Evolutionary conservation across 164 flowering plant genomes (phyloP).

Genomic region (Euptelea pleiosperma): DNA sequence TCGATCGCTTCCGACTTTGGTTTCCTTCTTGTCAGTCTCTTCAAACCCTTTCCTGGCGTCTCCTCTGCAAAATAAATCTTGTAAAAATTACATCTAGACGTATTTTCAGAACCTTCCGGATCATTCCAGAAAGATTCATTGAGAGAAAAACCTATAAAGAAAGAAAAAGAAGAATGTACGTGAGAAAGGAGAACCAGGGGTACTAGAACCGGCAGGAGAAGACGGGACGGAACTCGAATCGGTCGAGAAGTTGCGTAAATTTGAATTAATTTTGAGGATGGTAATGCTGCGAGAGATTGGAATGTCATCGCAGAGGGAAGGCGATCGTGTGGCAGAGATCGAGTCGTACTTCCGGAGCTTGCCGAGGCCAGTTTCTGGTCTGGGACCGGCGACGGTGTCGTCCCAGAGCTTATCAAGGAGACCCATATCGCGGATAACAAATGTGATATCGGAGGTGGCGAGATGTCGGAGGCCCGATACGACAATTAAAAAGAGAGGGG

Average conservation of each 20-base stretch:
- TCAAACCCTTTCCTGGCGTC: constrained; percentile 40
- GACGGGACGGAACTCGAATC: constrained; percentile 29
- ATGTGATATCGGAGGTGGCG: constrained; percentile 12
- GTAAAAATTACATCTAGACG: too few relatives aligned
- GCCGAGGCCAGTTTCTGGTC: constrained; percentile 60
- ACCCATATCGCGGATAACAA: constrained; percentile 57
- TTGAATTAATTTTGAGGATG: constrained; percentile 31
- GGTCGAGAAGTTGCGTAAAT: constrained; percentile 19
- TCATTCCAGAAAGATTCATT: too few relatives aligned
- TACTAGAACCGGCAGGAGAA: constrained; percentile 41
- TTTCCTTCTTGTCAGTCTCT: constrained; percentile 46
- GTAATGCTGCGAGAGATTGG: constrained; percentile 58
- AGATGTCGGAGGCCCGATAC: constrained; percentile 12
- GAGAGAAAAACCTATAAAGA: too few relatives aligned
- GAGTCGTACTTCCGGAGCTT: constrained; percentile 52
- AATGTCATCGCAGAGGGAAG: constrained; percentile 13
- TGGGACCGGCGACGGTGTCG: constrained; percentile 83
- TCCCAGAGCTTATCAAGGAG: constrained; percentile 81
- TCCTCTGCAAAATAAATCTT: constrained; percentile 35
- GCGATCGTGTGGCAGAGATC: constrained; percentile 30
- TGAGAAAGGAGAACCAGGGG: constrained; percentile 51
- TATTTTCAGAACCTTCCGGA: too few relatives aligned
- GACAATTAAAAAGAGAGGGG: constrained; percentile 22
- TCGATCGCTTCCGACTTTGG: constrained; percentile 31
- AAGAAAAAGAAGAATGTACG: constrained; percentile 31